Evolutionary conservation across 208 protist species (phyloP), one percentile per base, ranked within the genome.

Genomic region (Leishmania major): DNA sequence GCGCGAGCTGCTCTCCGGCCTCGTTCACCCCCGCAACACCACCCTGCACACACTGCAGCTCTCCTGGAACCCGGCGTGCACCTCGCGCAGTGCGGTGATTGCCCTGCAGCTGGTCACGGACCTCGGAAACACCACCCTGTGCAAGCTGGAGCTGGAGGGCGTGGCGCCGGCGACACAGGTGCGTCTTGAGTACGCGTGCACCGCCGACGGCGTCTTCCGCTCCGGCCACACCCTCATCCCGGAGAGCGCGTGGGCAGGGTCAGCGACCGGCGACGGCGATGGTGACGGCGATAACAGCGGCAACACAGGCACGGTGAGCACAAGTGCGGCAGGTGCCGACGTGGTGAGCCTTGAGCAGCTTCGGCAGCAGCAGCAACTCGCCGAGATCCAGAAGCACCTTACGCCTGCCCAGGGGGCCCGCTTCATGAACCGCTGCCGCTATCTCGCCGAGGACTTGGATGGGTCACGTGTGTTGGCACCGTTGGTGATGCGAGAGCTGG

Each of bases 1-100:
- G 75, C 82, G 89, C 45, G 79, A 79, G 8, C 49, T 95, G 22
- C 76, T 95, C 13, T 66, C 87, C 25, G 90, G 80, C 6, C 85
- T 96, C 13, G 43, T 77, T 0, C 35, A 43, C n/a, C 47, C 72
- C 15, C 75, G 45, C 19, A 53, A 79, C 6, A 49, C 51, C 0
- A 55, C n/a, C 25, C 57, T 86, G 35, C 53, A 53, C 1, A 51
- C 67, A 31, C 59, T 86, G 72, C 78, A 73, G 64, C 83, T 86
- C 10, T 76, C 75, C 6, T 80, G 78, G 73, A 86, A 86, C 47
- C 74, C 55, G 7, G 73, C 74, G 4, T 86, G 83, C 59, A 86
- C 83, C 74, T 83, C 78, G 75, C 83, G 69, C 66, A 80, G 78
- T 47, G 78, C 75, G 25, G 60, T 51, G n/a, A 64, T 83, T 35